Evolutionary conservation across 441 rosid genomes (phyloP).

Genomic region (Eutrema salsugineum): DNA sequence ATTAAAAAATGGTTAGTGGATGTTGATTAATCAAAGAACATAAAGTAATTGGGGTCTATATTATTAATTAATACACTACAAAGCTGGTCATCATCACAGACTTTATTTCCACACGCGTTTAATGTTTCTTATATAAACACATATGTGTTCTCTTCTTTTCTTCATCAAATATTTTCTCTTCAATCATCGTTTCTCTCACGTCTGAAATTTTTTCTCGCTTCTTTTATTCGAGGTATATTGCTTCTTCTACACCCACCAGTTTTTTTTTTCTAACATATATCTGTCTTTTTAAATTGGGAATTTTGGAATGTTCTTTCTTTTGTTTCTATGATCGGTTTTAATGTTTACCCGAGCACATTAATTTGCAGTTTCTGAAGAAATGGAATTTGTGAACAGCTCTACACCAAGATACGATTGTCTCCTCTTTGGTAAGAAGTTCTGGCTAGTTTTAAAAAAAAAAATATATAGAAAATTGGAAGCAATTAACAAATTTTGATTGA

Average conservation of each 20-base stretch:
- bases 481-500: neutral
- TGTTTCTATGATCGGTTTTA: neutral
- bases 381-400: constrained; percentile 45
- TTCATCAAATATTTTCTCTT: constrained; percentile 4
- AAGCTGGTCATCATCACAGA: neutral
- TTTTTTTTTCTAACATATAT: neutral
- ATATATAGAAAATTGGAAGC: neutral
- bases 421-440: constrained; percentile 63
- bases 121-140: constrained; percentile 26
- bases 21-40: neutral
- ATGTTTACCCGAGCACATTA: neutral
- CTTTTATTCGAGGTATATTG: neutral
- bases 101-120: constrained; percentile 10
- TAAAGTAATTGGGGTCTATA: neutral
- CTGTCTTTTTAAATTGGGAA: neutral
- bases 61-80: neutral
- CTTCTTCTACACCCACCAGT: neutral
- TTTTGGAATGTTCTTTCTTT: neutral
- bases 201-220: neutral
- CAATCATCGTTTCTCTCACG: neutral
- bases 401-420: constrained; percentile 64
- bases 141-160: constrained; percentile 7
- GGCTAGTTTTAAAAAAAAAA: too few species aligned
- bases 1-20: too few species aligned
- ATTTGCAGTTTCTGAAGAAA: constrained; percentile 21